Conservation (phyloP, 169 alveolate genomes). For the Theileria parva region DNA sequence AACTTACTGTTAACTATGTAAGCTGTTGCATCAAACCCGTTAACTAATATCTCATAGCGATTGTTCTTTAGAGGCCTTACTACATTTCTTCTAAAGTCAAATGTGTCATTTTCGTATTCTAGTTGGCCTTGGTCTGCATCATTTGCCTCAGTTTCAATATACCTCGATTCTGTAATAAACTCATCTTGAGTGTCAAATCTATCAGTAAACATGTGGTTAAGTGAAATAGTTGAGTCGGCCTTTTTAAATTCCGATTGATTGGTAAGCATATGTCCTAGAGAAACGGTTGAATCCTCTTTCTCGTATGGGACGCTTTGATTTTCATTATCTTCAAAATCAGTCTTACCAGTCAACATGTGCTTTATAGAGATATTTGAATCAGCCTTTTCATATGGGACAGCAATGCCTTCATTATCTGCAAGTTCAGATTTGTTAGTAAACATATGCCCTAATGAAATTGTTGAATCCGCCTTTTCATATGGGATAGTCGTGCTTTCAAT, state of each 20-base stretch:
- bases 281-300: no score
- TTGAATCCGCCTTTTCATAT: neutral
- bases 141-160: neutral
- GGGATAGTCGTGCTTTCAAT: neutral
- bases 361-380: neutral
- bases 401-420: neutral
- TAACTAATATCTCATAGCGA: slow-evolving; percentile 35
- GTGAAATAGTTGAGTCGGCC: no score
- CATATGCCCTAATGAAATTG: neutral
- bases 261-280: no score
- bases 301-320: no score
- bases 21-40: slow-evolving; percentile 63
- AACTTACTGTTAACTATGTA: slow-evolving; percentile 49
- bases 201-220: no score
- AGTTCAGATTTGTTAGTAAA: neutral
- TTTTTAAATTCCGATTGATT: no score
- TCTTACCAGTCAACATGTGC: neutral
- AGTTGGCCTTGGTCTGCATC: neutral
- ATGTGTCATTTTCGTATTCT: slow-evolving; percentile 4
- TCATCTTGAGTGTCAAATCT: neutral
- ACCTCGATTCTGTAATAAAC: neutral
- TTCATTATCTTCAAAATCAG: neutral
- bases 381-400: neutral
- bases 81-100: slow-evolving; percentile 11
- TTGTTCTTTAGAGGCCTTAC: slow-evolving; percentile 33